These are phyloP conservation scores for Vitis cinerea DNA, from an alignment of 164 flowering plant genomes.

Conservation along the genomic window DNA sequence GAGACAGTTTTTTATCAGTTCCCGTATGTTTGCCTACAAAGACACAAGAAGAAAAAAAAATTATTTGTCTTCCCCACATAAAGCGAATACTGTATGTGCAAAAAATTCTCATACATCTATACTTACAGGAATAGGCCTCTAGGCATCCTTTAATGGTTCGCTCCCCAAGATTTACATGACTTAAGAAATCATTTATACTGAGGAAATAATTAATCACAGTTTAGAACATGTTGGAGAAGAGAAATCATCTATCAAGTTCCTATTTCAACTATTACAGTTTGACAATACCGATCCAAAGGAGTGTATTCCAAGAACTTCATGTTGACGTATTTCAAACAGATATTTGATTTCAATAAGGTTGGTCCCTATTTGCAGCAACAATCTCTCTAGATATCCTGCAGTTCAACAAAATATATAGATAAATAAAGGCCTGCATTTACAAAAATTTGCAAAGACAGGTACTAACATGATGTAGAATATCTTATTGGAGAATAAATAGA, in stretches of 20 bases:
- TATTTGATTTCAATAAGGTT: neutral
- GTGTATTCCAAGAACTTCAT: constrained; percentile 93
- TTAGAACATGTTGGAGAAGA: neutral
- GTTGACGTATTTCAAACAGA: neutral
- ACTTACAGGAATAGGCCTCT: constrained; percentile 94
- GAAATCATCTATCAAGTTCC: no score
- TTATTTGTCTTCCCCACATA: neutral
- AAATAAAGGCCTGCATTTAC: no score
- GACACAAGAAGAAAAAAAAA: constrained; percentile 3
- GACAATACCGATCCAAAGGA: constrained; percentile 62
- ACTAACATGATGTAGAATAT: no score
- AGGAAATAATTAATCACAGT: constrained; percentile 8
- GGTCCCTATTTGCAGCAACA: no score
- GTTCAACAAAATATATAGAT: no score
- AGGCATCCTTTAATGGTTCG: constrained; percentile 73
- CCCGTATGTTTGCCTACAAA: constrained; percentile 85
- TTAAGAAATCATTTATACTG: constrained; percentile 78
- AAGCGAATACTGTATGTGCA: neutral
- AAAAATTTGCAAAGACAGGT: no score
- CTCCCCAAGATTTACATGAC: constrained; percentile 76
- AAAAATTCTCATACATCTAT: no score
- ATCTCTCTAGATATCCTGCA: no score
- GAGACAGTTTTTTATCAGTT: constrained; percentile 76
- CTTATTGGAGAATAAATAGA: no score
- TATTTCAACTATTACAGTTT: neutral